Percentiles rank a stretch among this genome's conserved stretches.
These are phyloP conservation scores for Skeletonema tropicum DNA, from an alignment of 108 stramenopile species.

Conservation along the genomic window DNA sequence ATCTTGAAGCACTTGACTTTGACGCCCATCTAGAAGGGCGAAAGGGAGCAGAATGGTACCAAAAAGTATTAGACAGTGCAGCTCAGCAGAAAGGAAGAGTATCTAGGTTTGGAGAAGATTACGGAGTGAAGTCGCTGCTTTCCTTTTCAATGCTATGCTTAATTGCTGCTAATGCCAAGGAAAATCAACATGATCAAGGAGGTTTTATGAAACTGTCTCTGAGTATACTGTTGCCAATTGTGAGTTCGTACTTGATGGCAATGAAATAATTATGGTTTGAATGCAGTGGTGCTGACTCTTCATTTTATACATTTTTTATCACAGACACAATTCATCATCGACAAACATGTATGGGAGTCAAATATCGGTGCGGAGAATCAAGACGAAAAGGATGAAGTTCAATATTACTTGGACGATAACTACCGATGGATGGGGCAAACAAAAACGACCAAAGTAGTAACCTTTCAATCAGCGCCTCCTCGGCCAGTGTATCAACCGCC, in stretches of 20 bases:
- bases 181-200: slow-evolving; percentile 32
- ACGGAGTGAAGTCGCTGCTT: slow-evolving; percentile 58
- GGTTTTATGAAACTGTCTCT: slow-evolving; percentile 47
- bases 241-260: slow-evolving; percentile 34
- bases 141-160: slow-evolving; percentile 64
- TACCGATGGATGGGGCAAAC: slow-evolving; percentile 38
- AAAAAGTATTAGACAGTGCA: slow-evolving; percentile 36
- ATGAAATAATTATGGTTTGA: neutral
- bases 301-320: slow-evolving; percentile 3
- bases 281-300: neutral
- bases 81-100: slow-evolving; percentile 43
- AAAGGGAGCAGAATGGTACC: slow-evolving; percentile 60
- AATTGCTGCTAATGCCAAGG: slow-evolving; percentile 38
- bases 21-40: slow-evolving; percentile 24
- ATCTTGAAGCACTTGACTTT: slow-evolving; percentile 53
- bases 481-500: neutral
- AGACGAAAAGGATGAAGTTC: slow-evolving; percentile 28
- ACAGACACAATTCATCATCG: slow-evolving; percentile 50
- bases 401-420: slow-evolving; percentile 37
- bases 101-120: slow-evolving; percentile 63
- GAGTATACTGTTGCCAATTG: slow-evolving; percentile 76
- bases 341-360: slow-evolving; percentile 66
- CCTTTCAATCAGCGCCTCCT: neutral
- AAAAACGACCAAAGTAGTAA: slow-evolving; percentile 11
- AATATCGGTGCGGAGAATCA: slow-evolving; percentile 55